Evolutionary conservation across 352 stramenopile species (phyloP).

Genomic region (Globisporangium camurandrum): DNA sequence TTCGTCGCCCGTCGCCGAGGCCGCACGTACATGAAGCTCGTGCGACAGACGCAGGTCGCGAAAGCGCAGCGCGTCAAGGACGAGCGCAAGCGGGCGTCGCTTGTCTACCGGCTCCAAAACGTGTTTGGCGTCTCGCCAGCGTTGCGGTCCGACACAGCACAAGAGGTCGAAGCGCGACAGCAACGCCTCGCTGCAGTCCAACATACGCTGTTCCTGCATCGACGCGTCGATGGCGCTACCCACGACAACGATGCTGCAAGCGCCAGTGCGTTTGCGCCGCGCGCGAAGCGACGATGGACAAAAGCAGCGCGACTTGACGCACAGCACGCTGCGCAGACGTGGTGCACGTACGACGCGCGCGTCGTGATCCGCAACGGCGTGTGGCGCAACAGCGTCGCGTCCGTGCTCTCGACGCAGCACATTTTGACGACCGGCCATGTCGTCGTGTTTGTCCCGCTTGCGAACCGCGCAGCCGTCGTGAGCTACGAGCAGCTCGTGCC

Average conservation of each 20-base stretch:
- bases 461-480: constrained; percentile 49
- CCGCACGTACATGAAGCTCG: constrained; percentile 40
- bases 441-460: constrained; percentile 45
- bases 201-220: constrained; percentile 37
- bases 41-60: constrained; percentile 37
- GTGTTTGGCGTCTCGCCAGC: constrained; percentile 27
- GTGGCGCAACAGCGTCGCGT: constrained; percentile 37
- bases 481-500: constrained; percentile 45
- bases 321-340: constrained; percentile 31
- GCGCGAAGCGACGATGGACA: constrained; percentile 40
- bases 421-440: constrained; percentile 49
- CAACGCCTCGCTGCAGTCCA: constrained; percentile 37
- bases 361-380: constrained; percentile 42
- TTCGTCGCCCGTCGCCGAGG: constrained; percentile 26
- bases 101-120: constrained; percentile 33
- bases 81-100: constrained; percentile 23
- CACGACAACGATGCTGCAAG: constrained; percentile 6
- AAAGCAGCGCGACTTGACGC: constrained; percentile 24
- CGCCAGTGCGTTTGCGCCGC: constrained; percentile 6
- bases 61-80: constrained; percentile 36
- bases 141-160: constrained; percentile 49
- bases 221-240: constrained; percentile 1
- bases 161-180: constrained; percentile 28
- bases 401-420: constrained; percentile 60
- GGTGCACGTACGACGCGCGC: constrained; percentile 40